These are phyloP conservation scores for Boletus fagicola DNA, from an alignment of 768 basidiomycete genomes.

Conservation along the genomic window DNA sequence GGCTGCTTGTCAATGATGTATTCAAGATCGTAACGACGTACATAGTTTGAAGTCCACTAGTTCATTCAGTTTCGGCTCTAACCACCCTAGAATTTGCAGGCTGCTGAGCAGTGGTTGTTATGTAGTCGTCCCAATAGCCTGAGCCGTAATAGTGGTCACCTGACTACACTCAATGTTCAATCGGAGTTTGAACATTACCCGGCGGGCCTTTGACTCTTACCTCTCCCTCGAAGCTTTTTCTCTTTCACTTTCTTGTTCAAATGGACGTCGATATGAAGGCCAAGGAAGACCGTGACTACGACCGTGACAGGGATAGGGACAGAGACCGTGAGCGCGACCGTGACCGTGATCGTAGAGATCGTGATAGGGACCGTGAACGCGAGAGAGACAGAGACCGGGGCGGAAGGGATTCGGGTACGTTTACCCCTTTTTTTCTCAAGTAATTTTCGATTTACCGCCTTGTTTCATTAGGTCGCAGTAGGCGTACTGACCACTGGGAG, in stretches of 20 bases:
- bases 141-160: slow-evolving; percentile 19
- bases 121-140: background rate
- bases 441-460: background rate
- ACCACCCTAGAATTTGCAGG: too few relatives aligned
- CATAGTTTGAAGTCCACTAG: background rate
- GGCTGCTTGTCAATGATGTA: background rate
- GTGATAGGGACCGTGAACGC: slow-evolving; percentile 42
- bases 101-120: background rate
- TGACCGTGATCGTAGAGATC: slow-evolving; percentile 42
- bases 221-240: slow-evolving; percentile 6
- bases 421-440: background rate
- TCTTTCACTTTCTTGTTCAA: slow-evolving; percentile 13
- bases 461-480: slow-evolving; percentile 41
- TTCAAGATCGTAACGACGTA: background rate
- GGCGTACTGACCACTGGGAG: slow-evolving; percentile 75
- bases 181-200: slow-evolving; percentile 20
- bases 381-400: slow-evolving; percentile 47
- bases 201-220: slow-evolving; percentile 13
- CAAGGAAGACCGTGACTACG: slow-evolving; percentile 73
- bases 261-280: slow-evolving; percentile 85
- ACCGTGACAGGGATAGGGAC: slow-evolving; percentile 49
- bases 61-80: too few relatives aligned
- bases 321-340: slow-evolving; percentile 38
- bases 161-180: slow-evolving; percentile 12
- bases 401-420: slow-evolving; percentile 58